Evolutionary conservation across 1,284 basidiomycete genomes (phyloP).

Genomic region (Vanrija pseudolonga): DNA sequence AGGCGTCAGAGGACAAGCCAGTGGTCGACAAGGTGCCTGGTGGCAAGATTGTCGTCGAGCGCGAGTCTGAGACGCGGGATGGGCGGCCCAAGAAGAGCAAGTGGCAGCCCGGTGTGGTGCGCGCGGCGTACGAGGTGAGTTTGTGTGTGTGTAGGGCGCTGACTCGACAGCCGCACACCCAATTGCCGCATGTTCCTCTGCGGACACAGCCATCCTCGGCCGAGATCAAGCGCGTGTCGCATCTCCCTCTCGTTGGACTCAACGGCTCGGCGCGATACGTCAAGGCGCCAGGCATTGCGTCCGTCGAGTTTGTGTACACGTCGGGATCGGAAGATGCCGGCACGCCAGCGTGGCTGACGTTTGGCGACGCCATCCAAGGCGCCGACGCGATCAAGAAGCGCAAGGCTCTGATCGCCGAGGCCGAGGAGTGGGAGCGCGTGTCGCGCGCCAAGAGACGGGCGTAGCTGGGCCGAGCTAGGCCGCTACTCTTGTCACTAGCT

Average conservation of each 20-base stretch:
- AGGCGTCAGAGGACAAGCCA: conserved; percentile 2
- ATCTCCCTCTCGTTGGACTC: conserved; percentile 28
- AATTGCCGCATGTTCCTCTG: conserved; percentile 43
- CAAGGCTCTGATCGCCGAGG: conserved; percentile 27
- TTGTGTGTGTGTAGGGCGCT: not conserved
- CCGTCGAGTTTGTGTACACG: conserved; percentile 42
- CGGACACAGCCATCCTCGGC: conserved; percentile 39
- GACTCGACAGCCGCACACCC: conserved; percentile 40
- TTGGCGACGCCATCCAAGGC: conserved; percentile 12
- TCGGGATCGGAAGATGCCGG: not conserved
- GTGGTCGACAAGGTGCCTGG: conserved; percentile 5
- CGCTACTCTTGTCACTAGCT: not conserved
- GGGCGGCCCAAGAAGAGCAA: conserved; percentile 12
- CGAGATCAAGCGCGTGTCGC: conserved; percentile 21
- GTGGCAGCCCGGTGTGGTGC: conserved; percentile 31
- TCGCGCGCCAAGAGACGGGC: conserved; percentile 9
- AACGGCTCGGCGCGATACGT: conserved; percentile 5
- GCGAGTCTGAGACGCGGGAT: conserved; percentile 12
- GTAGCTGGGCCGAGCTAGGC: not conserved
- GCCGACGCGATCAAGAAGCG: conserved; percentile 17
- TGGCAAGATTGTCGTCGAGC: conserved; percentile 29
- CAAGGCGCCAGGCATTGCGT: conserved; percentile 29
- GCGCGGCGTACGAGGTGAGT: conserved; percentile 42
- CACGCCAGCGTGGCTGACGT: conserved; percentile 4
- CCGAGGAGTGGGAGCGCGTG: conserved; percentile 41